These are phyloP conservation scores for Incumbomyces delicatus DNA, from an alignment of 2,329 filamentous ascomycete genomes.

Conservation along the genomic window DNA sequence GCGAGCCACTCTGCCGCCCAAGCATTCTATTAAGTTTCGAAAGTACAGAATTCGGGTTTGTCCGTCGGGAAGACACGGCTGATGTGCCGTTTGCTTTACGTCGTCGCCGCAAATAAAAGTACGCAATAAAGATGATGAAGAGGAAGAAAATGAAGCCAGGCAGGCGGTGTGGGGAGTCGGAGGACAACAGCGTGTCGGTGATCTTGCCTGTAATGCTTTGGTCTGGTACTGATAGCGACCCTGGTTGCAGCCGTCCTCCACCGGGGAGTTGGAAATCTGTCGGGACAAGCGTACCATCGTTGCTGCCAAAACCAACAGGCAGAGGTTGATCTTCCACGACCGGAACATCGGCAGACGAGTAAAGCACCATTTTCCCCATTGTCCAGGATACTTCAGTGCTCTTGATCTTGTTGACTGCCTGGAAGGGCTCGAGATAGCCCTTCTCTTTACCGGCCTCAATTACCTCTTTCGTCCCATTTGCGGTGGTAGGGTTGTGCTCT, in stretches of 20 bases:
- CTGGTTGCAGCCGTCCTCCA: conserved; percentile 21
- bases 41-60: conserved; percentile 21
- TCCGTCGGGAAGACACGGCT: conserved; percentile 28
- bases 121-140: conserved; percentile 57
- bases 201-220: conserved; percentile 41
- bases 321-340: conserved; percentile 45
- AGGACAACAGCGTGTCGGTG: conserved; percentile 54
- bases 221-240: conserved; percentile 20
- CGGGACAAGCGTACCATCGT: conserved; percentile 55
- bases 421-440: conserved; percentile 75
- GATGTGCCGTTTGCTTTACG: conserved; percentile 42
- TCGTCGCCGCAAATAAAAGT: conserved; percentile 62
- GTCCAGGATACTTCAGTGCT: conserved; percentile 95
- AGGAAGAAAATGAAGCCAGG: conserved; percentile 71
- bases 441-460: conserved; percentile 60
- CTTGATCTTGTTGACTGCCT: conserved; percentile 84
- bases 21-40: conserved; percentile 27
- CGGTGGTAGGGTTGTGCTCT: conserved; percentile 44
- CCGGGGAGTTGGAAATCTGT: conserved; percentile 72
- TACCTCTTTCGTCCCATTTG: conserved; percentile 63
- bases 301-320: conserved; percentile 89
- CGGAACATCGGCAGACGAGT: conserved; percentile 80
- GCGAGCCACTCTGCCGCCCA: conserved; percentile 21
- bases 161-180: conserved; percentile 57
- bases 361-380: conserved; percentile 89